Percentiles rank a stretch among this genome's conserved stretches.
phyloP scores from a whole-genome alignment of 2,329 filamentous ascomycete species.

The Penicillium paneum region DNA sequence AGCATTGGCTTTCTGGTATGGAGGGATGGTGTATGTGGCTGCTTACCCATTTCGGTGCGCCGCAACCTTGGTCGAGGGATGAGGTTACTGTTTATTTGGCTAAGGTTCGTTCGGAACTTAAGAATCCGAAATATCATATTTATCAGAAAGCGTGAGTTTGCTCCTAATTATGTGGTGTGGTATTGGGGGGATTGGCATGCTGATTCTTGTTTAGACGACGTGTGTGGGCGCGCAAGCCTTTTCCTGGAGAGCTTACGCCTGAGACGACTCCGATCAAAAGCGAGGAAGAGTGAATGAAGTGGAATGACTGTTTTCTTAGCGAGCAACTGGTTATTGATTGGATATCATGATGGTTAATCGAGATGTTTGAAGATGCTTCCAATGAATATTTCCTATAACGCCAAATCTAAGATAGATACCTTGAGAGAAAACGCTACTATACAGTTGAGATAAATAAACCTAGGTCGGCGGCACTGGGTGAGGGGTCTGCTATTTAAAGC shows the following conservation, averaged over 20 bases:
- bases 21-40: conserved; percentile 3
- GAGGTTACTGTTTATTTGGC: conserved; percentile 8
- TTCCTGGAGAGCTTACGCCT: background rate
- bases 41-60: conserved; percentile 3
- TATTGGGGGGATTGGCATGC: background rate
- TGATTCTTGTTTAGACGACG: background rate
- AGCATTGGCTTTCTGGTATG: conserved; percentile 4
- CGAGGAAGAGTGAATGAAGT: background rate
- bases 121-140: background rate
- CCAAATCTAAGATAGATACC: background rate
- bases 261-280: background rate
- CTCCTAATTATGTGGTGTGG: background rate
- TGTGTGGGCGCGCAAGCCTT: conserved; percentile 8
- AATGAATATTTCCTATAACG: background rate
- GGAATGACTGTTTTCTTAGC: background rate
- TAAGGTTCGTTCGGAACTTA: conserved; percentile 2
- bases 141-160: conserved; percentile 4
- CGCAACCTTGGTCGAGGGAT: conserved; percentile 5
- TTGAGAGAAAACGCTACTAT: background rate
- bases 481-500: no score
- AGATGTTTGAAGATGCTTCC: background rate
- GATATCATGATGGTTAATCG: background rate
- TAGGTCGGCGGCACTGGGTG: background rate
- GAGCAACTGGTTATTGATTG: background rate
- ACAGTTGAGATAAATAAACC: background rate